Evolutionary conservation across 257 asterid species (phyloP).

Genomic region (Petunia axillaris): DNA sequence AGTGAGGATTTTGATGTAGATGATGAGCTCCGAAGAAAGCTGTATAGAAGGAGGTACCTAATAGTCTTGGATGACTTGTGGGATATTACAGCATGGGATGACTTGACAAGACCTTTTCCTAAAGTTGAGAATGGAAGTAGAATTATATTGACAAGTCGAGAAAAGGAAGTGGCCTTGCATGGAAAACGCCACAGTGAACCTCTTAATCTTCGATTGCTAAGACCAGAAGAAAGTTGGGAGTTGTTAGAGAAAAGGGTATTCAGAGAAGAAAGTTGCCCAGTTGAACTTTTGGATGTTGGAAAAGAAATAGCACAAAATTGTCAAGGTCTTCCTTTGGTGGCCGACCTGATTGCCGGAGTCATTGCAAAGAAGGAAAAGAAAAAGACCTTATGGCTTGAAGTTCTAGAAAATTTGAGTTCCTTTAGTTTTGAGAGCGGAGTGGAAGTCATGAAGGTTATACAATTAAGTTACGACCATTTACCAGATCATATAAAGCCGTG

Average conservation of each 20-base stretch:
- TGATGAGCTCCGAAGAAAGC: background rate
- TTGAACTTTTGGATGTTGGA: slow-evolving; percentile 28
- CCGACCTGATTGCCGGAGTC: slow-evolving; percentile 30
- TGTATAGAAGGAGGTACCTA: slow-evolving; percentile 22
- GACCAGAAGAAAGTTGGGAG: slow-evolving; percentile 31
- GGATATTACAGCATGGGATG: slow-evolving; percentile 29
- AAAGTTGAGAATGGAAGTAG: slow-evolving; percentile 1
- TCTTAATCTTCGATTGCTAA: background rate
- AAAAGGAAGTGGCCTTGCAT: background rate
- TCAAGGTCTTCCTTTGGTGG: slow-evolving; percentile 34
- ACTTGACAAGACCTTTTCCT: background rate
- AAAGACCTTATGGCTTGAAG: slow-evolving; percentile 25
- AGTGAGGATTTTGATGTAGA: background rate
- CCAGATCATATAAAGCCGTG: slow-evolving; percentile 38
- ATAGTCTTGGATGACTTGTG: slow-evolving; percentile 38
- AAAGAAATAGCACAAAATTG: slow-evolving; percentile 27
- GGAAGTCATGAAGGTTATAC: slow-evolving; percentile 27
- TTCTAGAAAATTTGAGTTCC: slow-evolving; percentile 7
- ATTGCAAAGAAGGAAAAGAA: slow-evolving; percentile 32
- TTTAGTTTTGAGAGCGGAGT: slow-evolving; percentile 4
- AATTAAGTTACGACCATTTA: slow-evolving; percentile 37
- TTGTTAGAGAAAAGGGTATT: slow-evolving; percentile 28
- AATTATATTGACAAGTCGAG: slow-evolving; percentile 21
- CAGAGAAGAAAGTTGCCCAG: slow-evolving; percentile 23
- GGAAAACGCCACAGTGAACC: background rate